Evolutionary conservation across 176 grass and related monocot species (phyloP).

Genomic region (Zizania latifolia): DNA sequence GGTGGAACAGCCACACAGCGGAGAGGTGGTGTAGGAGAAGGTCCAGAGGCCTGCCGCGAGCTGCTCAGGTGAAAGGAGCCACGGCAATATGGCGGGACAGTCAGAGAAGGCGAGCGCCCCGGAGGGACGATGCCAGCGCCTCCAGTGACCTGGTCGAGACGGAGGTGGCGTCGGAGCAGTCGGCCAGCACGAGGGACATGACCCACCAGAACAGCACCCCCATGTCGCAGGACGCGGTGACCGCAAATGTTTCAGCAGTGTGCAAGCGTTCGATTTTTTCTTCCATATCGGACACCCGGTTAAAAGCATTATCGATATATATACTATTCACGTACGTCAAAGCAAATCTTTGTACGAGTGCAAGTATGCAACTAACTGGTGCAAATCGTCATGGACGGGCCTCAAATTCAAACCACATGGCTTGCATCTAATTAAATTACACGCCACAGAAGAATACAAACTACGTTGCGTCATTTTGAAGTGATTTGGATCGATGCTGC

Average conservation of each 20-base stretch:
- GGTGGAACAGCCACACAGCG: constrained; percentile 64
- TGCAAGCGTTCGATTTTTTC: too few species aligned
- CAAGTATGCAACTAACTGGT: too few species aligned
- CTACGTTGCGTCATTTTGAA: neutral
- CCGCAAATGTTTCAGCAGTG: too few species aligned
- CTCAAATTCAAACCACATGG: neutral
- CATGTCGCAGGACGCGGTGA: constrained; percentile 68
- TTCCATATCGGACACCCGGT: too few species aligned
- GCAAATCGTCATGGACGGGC: neutral
- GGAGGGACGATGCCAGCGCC: constrained; percentile 57
- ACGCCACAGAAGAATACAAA: neutral
- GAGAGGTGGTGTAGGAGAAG: constrained; percentile 68
- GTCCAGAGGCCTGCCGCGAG: constrained; percentile 43
- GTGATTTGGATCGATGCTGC: neutral
- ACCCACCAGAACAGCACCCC: constrained; percentile 62
- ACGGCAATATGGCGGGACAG: constrained; percentile 56
- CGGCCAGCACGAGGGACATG: constrained; percentile 57
- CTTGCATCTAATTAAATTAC: neutral
- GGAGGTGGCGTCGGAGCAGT: constrained; percentile 72
- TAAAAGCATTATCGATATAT: too few species aligned
- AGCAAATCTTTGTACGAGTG: neutral
- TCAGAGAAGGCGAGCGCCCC: constrained; percentile 42
- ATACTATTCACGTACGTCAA: too few species aligned
- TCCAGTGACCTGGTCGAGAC: constrained; percentile 58
- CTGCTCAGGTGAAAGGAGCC: constrained; percentile 41